phyloP scores from a whole-genome alignment of 1,284 basidiomycete species.

The Baeospora myosura region DNA sequence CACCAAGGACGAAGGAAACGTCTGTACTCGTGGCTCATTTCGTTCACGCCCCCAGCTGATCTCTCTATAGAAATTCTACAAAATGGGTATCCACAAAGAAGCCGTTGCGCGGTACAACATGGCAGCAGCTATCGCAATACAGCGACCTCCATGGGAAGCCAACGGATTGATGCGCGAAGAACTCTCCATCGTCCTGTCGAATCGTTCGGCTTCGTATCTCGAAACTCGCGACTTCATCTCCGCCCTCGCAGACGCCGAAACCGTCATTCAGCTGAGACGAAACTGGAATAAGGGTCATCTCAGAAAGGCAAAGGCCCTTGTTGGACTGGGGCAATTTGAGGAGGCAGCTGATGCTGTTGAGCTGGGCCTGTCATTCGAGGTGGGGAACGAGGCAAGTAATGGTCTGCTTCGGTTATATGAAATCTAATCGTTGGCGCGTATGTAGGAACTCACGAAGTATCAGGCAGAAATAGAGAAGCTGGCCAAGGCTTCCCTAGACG shows the following conservation, averaged over 20 bases:
- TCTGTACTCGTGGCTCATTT: constrained; percentile 26
- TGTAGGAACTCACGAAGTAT: constrained; percentile 24
- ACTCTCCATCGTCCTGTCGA: constrained; percentile 81
- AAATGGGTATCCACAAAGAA: constrained; percentile 55
- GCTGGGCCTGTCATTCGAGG: constrained; percentile 86
- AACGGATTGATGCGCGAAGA: constrained; percentile 83
- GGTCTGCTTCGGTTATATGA: neutral
- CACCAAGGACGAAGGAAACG: constrained; percentile 89
- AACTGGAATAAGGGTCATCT: constrained; percentile 96
- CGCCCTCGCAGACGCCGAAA: constrained; percentile 87
- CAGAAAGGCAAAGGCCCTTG: constrained; percentile 82
- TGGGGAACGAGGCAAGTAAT: constrained; percentile 62
- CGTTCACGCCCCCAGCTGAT: neutral
- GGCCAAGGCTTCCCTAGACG: neutral
- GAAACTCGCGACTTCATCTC: constrained; percentile 73
- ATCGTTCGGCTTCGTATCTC: constrained; percentile 82
- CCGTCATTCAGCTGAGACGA: constrained; percentile 77
- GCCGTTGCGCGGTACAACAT: constrained; percentile 83
- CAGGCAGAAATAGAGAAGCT: constrained; percentile 25
- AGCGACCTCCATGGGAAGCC: constrained; percentile 87
- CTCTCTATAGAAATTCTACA: too few relatives aligned
- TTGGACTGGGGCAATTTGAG: constrained; percentile 62
- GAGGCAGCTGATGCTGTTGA: constrained; percentile 82
- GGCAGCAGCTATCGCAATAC: constrained; percentile 76
- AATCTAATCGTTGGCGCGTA: neutral